Conservation (phyloP, 2,329 filamentous ascomycete genomes). For the Trichophyton rubrum region DNA sequence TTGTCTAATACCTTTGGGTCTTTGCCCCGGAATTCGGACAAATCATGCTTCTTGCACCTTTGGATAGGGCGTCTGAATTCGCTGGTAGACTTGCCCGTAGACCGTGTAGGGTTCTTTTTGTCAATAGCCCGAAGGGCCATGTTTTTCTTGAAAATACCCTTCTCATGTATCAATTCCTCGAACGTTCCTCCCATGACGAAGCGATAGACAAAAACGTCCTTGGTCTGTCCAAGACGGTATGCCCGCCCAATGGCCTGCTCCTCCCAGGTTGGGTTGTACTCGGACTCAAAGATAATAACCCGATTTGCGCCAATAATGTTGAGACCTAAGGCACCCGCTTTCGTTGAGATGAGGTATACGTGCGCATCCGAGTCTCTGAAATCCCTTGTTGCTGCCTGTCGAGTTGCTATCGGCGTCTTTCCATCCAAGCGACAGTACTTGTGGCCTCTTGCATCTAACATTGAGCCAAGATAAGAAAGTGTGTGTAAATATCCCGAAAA, state of each 20-base stretch:
- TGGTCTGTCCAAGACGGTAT: constrained; percentile 72
- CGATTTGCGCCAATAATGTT: constrained; percentile 77
- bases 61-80: constrained; percentile 51
- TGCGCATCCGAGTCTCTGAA: constrained; percentile 51
- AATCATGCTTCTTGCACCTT: constrained; percentile 39
- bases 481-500: constrained; percentile 64
- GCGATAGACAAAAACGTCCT: constrained; percentile 73
- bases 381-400: constrained; percentile 51
- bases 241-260: constrained; percentile 78
- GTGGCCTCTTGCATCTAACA: constrained; percentile 41
- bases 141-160: constrained; percentile 69
- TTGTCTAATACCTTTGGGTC: constrained; percentile 50
- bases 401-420: constrained; percentile 39
- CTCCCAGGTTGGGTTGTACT: constrained; percentile 68
- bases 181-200: constrained; percentile 67
- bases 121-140: constrained; percentile 71
- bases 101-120: constrained; percentile 61
- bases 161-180: constrained; percentile 61
- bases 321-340: constrained; percentile 66
- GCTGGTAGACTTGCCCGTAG: constrained; percentile 42
- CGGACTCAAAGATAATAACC: constrained; percentile 74
- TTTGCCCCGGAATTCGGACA: constrained; percentile 45
- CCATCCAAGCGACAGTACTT: constrained; percentile 56
- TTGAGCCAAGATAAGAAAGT: constrained; percentile 53
- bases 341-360: constrained; percentile 72